Evolutionary conservation across 805 yeast species (phyloP), one percentile per base, ranked within the genome.

Genomic region (Lipomyces japonicus): DNA sequence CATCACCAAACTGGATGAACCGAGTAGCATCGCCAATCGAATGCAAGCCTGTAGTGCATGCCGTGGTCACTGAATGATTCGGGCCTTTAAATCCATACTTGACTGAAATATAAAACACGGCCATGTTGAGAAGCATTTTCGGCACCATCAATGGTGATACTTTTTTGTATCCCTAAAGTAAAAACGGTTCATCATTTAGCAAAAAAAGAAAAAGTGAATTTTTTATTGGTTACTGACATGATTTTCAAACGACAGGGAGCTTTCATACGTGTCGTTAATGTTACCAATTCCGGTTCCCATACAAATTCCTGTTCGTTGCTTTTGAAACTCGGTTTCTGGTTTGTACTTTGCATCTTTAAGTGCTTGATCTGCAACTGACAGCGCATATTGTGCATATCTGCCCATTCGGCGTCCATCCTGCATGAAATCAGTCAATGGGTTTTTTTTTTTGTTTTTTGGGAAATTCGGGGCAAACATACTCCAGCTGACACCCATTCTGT

Each of bases 41-140:
- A 63, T 93, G 95, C 25, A 84, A 78, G 0, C 99, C 99, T 0
- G 98, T 89, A 3, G 99, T 95, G 71, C 99, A 93, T 0, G 98
- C 98, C 0, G 97, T 89, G 1, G 95, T 78, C 0, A 81, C 93
- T 0, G 95, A 73, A 63, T 90, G 96, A 38, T 86, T 79, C 1
- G 96, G 95, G 0, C 98, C 99, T 60, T 77, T 72, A 35, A 89
- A 70, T 1, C 85, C 84, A 60, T 81, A 79, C 56, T 79, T 75
- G 49, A 93, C 90, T 4, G 96, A 84, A 4, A 93, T 79, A 53
- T 88, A 81, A 2, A 97, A 97, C 0, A 90, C 88, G 0, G 96
- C 96, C 97, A 93, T 93, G 65, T 93, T 93, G 34, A 86, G 78
- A 35, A 93, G 72, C 42, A 91, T 68, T 58, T 78, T 80, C 0